Conservation (phyloP, 164 flowering plant species). For the Berberis vulgaris region DNA sequence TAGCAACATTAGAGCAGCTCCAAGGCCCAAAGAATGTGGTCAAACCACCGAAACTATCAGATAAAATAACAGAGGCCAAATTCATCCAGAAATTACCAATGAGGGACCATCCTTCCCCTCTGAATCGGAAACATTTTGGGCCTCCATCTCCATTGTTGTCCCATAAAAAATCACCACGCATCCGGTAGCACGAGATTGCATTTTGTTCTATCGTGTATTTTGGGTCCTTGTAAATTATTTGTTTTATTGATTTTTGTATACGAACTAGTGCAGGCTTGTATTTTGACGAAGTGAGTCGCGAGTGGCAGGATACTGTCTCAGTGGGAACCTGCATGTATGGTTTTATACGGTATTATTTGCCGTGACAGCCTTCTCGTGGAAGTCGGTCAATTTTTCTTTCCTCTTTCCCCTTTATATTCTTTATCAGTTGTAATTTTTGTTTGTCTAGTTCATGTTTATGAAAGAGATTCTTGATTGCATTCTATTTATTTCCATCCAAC, state of each 20-base stretch:
- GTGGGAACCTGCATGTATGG: neutral
- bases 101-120: constrained; percentile 27
- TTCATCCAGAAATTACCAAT: constrained; percentile 23
- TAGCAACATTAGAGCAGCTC: constrained; percentile 50
- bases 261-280: neutral
- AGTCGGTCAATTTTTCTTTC: too few relatives aligned
- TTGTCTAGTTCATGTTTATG: too few relatives aligned
- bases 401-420: too few relatives aligned
- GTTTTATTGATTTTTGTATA: neutral
- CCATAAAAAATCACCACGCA: constrained; percentile 13
- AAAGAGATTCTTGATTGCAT: too few relatives aligned
- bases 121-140: constrained; percentile 15
- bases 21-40: constrained; percentile 30
- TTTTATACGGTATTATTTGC: too few relatives aligned
- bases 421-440: too few relatives aligned
- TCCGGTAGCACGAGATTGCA: neutral
- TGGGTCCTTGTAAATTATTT: constrained; percentile 1
- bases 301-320: neutral
- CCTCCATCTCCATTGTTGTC: constrained; percentile 15
- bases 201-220: neutral
- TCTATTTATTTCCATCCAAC: too few relatives aligned
- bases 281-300: neutral
- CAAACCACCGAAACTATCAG: constrained; percentile 20
- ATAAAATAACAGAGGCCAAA: constrained; percentile 11
- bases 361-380: too few relatives aligned